Base-by-base conservation (phyloP, 345 rosid genomes). In the Pugionium cornutum region DNA sequence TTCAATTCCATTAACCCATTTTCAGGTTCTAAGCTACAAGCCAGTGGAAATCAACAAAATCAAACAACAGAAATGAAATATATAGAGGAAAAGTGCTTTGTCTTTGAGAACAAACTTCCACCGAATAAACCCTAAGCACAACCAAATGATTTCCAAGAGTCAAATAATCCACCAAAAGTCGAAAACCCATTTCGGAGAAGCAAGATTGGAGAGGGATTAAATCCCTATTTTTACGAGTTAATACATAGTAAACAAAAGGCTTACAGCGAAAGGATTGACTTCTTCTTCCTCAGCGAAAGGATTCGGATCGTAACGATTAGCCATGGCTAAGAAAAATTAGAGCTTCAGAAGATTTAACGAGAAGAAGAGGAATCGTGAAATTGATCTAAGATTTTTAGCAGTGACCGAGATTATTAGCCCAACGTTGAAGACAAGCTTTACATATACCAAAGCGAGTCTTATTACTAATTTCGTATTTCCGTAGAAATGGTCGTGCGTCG, bases 221-320 rank as follows among this genome's bases (percentile, higher is more conserved):
- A 52, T 30, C 36, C 7, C 2, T 10, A 52, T 4, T 18, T 54
- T 30, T 28, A 57, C 2, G 3, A 52, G 26, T 50, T 18, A 44
- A 66, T 44, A 26, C 10, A 33, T 9, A 59, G 25, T 30, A 4
- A 73, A 41, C 29, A 72, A 51, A 62, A 18, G 18, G 76, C 95
- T 78, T 58, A 94, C 99, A 6, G 95, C 72, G 79, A 94, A 94
- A 68, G 99, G 99, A 76, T 94, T 94, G 62, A 90, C 97, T 80
- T 84, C 89, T 48, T 88, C 86, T 35, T 90, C 99, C 42, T 88
- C 97, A 31, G 82, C 99, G 66, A 89, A 94, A 26, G 77, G 77
- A 54, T 74, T 74, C 7, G 51, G 68, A 67, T 74, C 77, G 61
- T 74, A 74, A 4, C 64, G 73, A 60, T 53, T 66, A 60, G 72